phyloP scores from a whole-genome alignment of 345 rosid genomes.

The thale cress (Arabidopsis thaliana) region DNA sequence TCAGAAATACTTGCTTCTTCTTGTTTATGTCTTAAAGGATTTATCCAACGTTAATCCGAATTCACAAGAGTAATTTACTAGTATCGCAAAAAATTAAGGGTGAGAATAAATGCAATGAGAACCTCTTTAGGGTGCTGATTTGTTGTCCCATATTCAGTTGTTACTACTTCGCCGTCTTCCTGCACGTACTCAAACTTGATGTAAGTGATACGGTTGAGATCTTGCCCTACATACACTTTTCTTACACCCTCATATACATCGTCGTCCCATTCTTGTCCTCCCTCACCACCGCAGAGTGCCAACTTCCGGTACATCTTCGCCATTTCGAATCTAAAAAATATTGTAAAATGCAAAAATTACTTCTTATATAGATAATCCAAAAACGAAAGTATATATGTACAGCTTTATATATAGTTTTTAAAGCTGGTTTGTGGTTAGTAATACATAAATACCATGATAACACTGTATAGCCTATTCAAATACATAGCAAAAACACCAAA shows the following conservation, averaged over 20 bases:
- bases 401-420: background rate
- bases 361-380: background rate
- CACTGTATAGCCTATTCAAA: background rate
- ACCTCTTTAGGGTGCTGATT: constrained; percentile 32
- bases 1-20: background rate
- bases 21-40: background rate
- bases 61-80: background rate
- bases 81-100: background rate
- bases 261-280: constrained; percentile 37
- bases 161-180: constrained; percentile 30
- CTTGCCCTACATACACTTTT: constrained; percentile 41
- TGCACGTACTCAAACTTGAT: constrained; percentile 39
- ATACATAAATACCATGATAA: background rate
- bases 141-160: constrained; percentile 36
- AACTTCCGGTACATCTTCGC: constrained; percentile 26
- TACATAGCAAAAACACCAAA: constrained; percentile 5
- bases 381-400: background rate
- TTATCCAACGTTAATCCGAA: background rate
- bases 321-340: background rate
- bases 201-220: constrained; percentile 34
- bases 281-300: constrained; percentile 26
- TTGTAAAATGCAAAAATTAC: background rate
- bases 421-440: background rate
- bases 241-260: constrained; percentile 31
- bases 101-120: background rate